Evolutionary conservation across 768 basidiomycete genomes (phyloP), one percentile per base, ranked within the genome.

Genomic region (Mycena galopus): DNA sequence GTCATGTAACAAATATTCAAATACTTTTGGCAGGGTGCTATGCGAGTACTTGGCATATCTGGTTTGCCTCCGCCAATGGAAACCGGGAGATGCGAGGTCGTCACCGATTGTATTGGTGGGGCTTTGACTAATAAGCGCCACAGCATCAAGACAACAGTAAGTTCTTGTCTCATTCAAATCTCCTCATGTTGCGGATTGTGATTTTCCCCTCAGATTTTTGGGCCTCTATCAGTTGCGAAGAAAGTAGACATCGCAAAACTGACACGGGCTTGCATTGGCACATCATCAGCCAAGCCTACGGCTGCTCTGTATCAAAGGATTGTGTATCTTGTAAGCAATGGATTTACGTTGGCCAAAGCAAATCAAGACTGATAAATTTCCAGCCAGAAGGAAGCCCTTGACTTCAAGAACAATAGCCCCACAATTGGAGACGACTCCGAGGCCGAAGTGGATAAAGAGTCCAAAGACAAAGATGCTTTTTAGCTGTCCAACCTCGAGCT

Each of bases 171-270:
- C 23, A 29, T 65, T 6, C 16, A n/a, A n/a, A n/a, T n/a, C n/a
- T n/a, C n/a, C 51, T 19, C 50, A 23, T 25, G 17, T 32, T 30
- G 3, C 21, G 14, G 4, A 56, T 7, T 2, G 10, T 56, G 16
- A 12, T 58, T 17, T 29, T 4, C 12, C 2, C 44, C 10, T 19
- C n/a, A 65, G 64, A 39, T 65, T 56, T 23, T 53, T 25, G 1
- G 7, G 50, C 12, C 30, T 25, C 10, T n/a, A n/a, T 63, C 7
- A 27, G 25, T 12, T 6, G 8, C 1, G 19, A 39, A 30, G 19
- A 67, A 58, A 27, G 37, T 62, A 1, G 35, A 68, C 35, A 68
- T 68, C 21, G 67, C 67, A 3, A 53, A n/a, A 8, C 59, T 68
- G 0, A 58, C 67, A 6, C 58, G 58, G 5, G 1, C 14, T 6